Evolutionary conservation across 768 basidiomycete species (phyloP).

Genomic region (Termitomyces heimii): DNA sequence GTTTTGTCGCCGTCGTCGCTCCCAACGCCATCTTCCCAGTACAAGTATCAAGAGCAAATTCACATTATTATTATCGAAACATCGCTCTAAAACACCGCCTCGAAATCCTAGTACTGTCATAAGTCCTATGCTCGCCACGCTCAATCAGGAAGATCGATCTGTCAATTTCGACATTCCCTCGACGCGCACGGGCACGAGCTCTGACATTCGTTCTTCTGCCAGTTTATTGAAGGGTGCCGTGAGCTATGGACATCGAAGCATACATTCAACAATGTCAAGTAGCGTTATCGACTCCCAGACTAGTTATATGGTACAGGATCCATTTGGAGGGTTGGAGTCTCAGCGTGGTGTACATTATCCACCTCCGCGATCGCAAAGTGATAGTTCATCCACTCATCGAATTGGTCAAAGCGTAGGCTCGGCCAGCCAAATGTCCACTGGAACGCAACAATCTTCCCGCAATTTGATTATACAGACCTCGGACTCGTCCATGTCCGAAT

Average conservation of each 20-base stretch:
- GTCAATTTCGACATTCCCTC: not conserved
- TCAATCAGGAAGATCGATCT: constrained; percentile 1
- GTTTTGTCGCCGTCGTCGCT: constrained; percentile 3
- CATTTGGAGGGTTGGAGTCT: not conserved
- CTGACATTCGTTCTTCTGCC: constrained; percentile 5
- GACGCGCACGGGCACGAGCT: not conserved
- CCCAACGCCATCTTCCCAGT: not conserved
- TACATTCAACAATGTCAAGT: constrained; percentile 1
- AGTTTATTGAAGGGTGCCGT: not conserved
- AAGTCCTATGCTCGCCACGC: constrained; percentile 10
- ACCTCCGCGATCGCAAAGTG: not conserved
- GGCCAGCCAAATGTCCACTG: not conserved
- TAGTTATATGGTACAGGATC: not conserved
- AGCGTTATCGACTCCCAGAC: not conserved
- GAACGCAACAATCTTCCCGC: not conserved
- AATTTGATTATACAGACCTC: not conserved
- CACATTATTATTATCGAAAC: not conserved
- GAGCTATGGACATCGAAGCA: constrained; percentile 2
- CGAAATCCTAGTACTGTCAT: not conserved
- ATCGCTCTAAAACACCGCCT: not conserved
- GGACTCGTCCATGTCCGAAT: not conserved
- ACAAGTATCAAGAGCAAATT: not conserved
- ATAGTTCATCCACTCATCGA: not conserved
- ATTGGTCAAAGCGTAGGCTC: not conserved
- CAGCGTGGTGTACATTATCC: not conserved